Base-by-base conservation (phyloP, 2,329 filamentous ascomycete genomes). In the Colletotrichum nymphaeae region DNA sequence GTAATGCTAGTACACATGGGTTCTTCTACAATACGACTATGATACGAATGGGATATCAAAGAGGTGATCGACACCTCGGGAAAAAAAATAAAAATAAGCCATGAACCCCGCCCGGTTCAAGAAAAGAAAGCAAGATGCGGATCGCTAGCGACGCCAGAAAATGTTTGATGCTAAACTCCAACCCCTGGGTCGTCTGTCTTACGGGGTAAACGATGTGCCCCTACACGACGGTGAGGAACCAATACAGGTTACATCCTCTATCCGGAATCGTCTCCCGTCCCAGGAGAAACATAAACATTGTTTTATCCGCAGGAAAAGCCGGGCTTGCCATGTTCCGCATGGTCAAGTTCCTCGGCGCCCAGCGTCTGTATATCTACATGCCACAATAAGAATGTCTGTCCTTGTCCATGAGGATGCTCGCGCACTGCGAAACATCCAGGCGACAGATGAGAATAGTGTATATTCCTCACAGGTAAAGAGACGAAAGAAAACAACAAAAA, bases 391-490 rank as follows among this genome's bases (percentile, higher is more conserved):
- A 57, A 7, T 57, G 32, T 28, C 57, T 72, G 46, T 5, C 53
- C n/a, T 56, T 60, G 35, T 26, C n/a, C n/a, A 35, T 35, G 46
- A 2, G 11, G 30, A 52, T 73, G 67, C 56, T 32, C 71, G 71
- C 71, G 71, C 71, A 65, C 67, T 73, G 71, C 71, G 37, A 66
- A 71, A 71, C 71, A 66, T 22, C 69, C 55, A 49, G 32, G 11
- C 14, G 19, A 49, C 42, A 49, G 42, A 22, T 9, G 19, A 49
- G 42, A 49, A 49, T 49, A 49, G 42, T 49, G 22, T 49, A 11
- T 22, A 22, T 49, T 19, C 19, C 19, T 8, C 11, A 22, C 42
- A 49, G 19, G 42, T 11, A 49, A 42, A 37, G n/a, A 26, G 53
- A 55, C 4, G n/a, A 57, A 28, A 26, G 49, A n/a, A 49, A 58